Conservation (phyloP, 1,284 basidiomycete genomes). For the Golubevia pallescens region DNA sequence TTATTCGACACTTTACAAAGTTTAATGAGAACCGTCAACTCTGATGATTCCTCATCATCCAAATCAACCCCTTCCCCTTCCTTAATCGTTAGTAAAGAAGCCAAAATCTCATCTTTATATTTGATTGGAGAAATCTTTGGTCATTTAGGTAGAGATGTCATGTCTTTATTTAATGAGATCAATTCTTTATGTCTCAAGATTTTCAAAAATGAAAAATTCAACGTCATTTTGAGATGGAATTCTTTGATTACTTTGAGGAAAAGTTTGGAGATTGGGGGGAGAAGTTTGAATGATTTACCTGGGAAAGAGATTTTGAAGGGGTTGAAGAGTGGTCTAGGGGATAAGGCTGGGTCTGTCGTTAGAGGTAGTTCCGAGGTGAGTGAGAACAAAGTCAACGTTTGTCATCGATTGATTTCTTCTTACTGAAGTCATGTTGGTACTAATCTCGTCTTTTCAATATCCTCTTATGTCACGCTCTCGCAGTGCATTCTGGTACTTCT, state of each 20-base stretch:
- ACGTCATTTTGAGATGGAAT: constrained; percentile 79
- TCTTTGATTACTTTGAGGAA: constrained; percentile 80
- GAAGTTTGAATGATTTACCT: constrained; percentile 79
- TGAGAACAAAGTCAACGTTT: constrained; percentile 1
- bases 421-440: constrained; percentile 38
- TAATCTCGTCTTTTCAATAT: constrained; percentile 43
- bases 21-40: constrained; percentile 31
- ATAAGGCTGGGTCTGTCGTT: constrained; percentile 85
- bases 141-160: constrained; percentile 80
- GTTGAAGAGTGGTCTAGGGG: constrained; percentile 76
- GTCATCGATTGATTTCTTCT: background rate
- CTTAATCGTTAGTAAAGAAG: constrained; percentile 67
- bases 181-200: constrained; percentile 26
- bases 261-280: constrained; percentile 77
- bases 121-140: constrained; percentile 87
- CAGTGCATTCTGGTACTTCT: constrained; percentile 62
- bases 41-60: constrained; percentile 17
- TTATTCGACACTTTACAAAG: constrained; percentile 82
- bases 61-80: background rate
- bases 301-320: constrained; percentile 85
- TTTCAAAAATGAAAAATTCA: constrained; percentile 25
- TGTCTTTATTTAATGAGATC: constrained; percentile 92
- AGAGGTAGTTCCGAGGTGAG: constrained; percentile 79
- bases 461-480: constrained; percentile 24
- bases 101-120: constrained; percentile 77